phyloP scores from a whole-genome alignment of 176 grass and related monocot species.

The Carex parvula region DNA sequence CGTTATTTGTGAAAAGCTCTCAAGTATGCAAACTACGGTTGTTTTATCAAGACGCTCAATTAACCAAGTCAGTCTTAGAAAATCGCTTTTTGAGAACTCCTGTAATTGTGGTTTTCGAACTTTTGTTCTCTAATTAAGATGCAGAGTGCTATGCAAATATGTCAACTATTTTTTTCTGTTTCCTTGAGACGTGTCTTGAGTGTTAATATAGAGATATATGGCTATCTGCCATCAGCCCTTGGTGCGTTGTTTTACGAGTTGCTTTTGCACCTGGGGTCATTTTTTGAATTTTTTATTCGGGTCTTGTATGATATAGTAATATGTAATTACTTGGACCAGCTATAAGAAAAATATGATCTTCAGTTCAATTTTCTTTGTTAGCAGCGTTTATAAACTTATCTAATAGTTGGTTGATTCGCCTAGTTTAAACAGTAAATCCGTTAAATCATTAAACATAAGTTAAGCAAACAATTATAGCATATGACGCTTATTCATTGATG shows the following conservation, averaged over 20 bases:
- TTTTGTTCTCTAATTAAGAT: background rate
- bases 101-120: slow-evolving; percentile 2
- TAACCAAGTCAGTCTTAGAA: background rate
- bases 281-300: background rate
- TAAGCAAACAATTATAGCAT: background rate
- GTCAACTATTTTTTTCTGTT: background rate
- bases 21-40: background rate
- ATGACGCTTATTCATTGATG: background rate
- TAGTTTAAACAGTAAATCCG: background rate
- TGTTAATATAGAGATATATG: slow-evolving; percentile 2
- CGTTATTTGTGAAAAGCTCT: background rate
- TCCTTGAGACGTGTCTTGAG: background rate
- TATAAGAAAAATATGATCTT: background rate
- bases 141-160: slow-evolving; percentile 11
- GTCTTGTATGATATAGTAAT: background rate
- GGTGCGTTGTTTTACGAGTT: background rate
- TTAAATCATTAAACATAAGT: background rate
- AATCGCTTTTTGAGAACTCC: background rate
- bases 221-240: background rate
- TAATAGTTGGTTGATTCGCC: background rate
- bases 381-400: background rate
- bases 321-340: background rate
- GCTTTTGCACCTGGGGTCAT: slow-evolving; percentile 1
- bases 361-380: background rate
- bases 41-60: background rate